These are phyloP conservation scores for Gliomastix tumulicola DNA, from an alignment of 2,329 filamentous ascomycete genomes.

Conservation along the genomic window DNA sequence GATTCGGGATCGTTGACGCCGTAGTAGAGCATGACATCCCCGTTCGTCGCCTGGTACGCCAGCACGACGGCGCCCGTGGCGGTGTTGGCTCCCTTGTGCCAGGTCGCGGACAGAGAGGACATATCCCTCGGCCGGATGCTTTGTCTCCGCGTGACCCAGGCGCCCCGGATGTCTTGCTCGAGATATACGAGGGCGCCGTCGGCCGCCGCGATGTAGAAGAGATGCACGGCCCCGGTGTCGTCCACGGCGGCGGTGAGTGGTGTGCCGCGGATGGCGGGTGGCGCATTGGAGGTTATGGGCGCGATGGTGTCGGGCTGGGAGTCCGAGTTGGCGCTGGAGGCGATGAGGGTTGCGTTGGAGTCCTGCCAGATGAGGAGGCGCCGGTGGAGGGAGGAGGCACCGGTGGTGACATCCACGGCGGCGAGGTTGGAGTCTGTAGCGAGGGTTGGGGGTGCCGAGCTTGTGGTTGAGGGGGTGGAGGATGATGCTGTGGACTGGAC, in stretches of 20 bases:
- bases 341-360: conserved; percentile 9
- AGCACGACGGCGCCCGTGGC: conserved; percentile 6
- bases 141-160: conserved; percentile 8
- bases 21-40: not conserved
- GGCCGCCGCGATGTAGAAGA: conserved; percentile 12
- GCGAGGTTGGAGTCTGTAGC: conserved; percentile 5
- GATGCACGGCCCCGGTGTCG: conserved; percentile 8
- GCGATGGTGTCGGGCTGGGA: no score
- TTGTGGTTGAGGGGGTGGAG: not conserved
- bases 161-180: conserved; percentile 5
- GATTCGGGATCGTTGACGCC: not conserved
- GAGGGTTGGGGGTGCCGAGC: not conserved
- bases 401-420: conserved; percentile 4
- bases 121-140: conserved; percentile 1
- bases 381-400: conserved; percentile 2
- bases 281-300: not conserved
- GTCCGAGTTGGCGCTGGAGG: conserved; percentile 3
- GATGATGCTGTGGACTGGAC: not conserved
- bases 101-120: conserved; percentile 11
- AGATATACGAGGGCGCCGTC: conserved; percentile 7
- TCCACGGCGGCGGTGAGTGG: conserved; percentile 9
- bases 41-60: conserved; percentile 4
- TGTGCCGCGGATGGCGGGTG: conserved; percentile 9
- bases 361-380: conserved; percentile 14
- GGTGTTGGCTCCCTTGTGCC: conserved; percentile 8